Percentiles rank a stretch among this genome's conserved stretches.
These are phyloP conservation scores for Talaromyces sp. DNA, from an alignment of 2,329 filamentous ascomycete genomes.

Conservation along the genomic window DNA sequence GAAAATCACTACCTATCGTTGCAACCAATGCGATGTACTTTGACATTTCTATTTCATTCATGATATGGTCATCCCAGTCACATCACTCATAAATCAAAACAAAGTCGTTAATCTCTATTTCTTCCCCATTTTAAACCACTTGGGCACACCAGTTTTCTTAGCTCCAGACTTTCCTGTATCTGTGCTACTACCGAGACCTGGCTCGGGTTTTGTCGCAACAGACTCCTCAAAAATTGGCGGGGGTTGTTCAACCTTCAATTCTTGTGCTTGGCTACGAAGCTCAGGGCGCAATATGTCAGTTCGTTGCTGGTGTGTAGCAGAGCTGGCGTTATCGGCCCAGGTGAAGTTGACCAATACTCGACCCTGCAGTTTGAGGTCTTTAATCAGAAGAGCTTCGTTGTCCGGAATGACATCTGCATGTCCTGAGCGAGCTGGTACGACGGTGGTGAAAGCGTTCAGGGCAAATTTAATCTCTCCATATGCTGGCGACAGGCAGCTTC, in stretches of 20 bases:
- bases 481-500: conserved; percentile 65
- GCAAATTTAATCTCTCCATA: conserved; percentile 67
- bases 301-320: conserved; percentile 53
- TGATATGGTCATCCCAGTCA: not conserved
- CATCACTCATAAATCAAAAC: not conserved
- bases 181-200: conserved; percentile 33
- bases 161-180: conserved; percentile 34
- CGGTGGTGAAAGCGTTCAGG: conserved; percentile 61
- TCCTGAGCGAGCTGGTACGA: conserved; percentile 23
- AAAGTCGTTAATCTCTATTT: conserved; percentile 52
- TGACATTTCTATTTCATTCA: not conserved
- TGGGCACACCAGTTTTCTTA: conserved; percentile 56
- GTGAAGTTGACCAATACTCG: conserved; percentile 74
- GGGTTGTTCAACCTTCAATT: conserved; percentile 56
- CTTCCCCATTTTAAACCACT: conserved; percentile 75
- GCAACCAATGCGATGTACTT: not conserved
- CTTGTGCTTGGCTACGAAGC: conserved; percentile 64
- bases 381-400: conserved; percentile 62
- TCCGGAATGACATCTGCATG: conserved; percentile 39
- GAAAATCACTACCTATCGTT: no score
- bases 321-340: conserved; percentile 69
- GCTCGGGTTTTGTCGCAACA: conserved; percentile 6
- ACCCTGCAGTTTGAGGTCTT: conserved; percentile 69
- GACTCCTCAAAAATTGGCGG: conserved; percentile 54
- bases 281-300: conserved; percentile 63